Evolutionary conservation across 768 basidiomycete species (phyloP).

Genomic region (Asterophora parasitica): DNA sequence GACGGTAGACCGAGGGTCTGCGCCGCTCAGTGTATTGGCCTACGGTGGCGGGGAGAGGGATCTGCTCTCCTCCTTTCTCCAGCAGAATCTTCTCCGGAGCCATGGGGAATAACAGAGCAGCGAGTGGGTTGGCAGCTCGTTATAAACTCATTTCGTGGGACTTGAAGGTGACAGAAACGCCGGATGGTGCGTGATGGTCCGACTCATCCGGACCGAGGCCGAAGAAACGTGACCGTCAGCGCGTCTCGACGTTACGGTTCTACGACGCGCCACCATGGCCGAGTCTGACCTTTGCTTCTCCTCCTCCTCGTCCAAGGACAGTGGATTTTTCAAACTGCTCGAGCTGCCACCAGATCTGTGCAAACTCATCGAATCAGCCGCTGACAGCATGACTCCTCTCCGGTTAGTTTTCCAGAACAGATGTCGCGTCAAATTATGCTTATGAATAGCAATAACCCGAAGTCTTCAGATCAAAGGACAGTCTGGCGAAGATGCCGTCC

Average conservation of each 20-base stretch:
- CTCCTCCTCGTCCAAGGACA: constrained; percentile 38
- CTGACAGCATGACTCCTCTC: constrained; percentile 26
- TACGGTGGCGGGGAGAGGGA: constrained; percentile 9
- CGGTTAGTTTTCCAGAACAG: constrained; percentile 22
- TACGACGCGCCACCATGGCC: constrained; percentile 27
- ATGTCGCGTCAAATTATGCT: constrained; percentile 8
- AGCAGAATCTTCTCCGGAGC: constrained; percentile 10
- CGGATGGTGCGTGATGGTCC: neutral
- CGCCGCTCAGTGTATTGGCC: neutral
- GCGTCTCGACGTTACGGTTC: neutral
- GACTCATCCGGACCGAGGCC: neutral
- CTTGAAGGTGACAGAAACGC: neutral
- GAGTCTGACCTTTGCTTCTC: constrained; percentile 53
- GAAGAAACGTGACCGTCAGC: neutral
- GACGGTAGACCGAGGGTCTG: constrained; percentile 10
- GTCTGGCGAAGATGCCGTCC: constrained; percentile 78
- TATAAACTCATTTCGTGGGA: constrained; percentile 2
- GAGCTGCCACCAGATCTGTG: constrained; percentile 72
- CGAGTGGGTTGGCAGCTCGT: neutral
- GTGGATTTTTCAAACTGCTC: constrained; percentile 60
- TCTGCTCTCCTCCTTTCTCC: constrained; percentile 10
- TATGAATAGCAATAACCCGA: constrained; percentile 11
- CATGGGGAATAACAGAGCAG: constrained; percentile 15
- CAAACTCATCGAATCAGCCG: constrained; percentile 52
- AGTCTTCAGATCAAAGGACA: constrained; percentile 81